A percentile compares a stretch with the other conserved stretches of the same genome.
phyloP scores from a whole-genome alignment of 257 asterid species.

The Salvia splendens region DNA sequence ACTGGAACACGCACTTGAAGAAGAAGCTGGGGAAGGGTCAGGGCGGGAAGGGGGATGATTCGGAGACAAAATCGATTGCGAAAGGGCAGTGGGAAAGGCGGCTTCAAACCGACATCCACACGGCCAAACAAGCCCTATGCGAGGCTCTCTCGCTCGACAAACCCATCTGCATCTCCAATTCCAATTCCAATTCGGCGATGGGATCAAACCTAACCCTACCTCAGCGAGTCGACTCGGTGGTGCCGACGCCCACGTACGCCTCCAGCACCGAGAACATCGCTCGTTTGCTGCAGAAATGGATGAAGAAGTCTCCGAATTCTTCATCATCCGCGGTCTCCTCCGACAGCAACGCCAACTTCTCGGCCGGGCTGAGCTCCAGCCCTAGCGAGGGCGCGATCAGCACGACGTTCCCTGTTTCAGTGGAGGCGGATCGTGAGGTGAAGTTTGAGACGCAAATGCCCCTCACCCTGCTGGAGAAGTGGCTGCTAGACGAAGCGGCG shows the following conservation, averaged over 20 bases:
- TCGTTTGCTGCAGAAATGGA: conserved; percentile 63
- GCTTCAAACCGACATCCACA: conserved; percentile 90
- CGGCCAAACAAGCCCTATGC: conserved; percentile 77
- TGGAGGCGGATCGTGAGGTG: conserved; percentile 33
- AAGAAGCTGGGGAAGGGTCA: conserved; percentile 60
- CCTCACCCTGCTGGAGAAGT: conserved; percentile 53
- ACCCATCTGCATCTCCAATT: neutral
- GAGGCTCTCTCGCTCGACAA: conserved; percentile 75
- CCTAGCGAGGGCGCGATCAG: conserved; percentile 65
- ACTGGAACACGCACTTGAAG: conserved; percentile 83
- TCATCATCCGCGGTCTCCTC: conserved; percentile 43
- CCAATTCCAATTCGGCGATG: too few relatives aligned
- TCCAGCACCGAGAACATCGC: conserved; percentile 71
- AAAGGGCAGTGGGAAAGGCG: conserved; percentile 92
- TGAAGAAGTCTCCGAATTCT: conserved; percentile 45
- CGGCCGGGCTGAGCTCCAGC: conserved; percentile 45
- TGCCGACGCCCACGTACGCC: conserved; percentile 45
- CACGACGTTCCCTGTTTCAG: conserved; percentile 38
- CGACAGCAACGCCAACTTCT: conserved; percentile 36
- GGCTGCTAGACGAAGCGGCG: conserved; percentile 58
- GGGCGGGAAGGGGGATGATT: conserved; percentile 39
- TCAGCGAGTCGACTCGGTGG: conserved; percentile 48
- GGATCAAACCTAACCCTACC: conserved; percentile 14
- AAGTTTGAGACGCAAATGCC: conserved; percentile 50
- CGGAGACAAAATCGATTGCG: conserved; percentile 37